phyloP scores from a whole-genome alignment of 805 yeast species.

The Spathaspora girioi region DNA sequence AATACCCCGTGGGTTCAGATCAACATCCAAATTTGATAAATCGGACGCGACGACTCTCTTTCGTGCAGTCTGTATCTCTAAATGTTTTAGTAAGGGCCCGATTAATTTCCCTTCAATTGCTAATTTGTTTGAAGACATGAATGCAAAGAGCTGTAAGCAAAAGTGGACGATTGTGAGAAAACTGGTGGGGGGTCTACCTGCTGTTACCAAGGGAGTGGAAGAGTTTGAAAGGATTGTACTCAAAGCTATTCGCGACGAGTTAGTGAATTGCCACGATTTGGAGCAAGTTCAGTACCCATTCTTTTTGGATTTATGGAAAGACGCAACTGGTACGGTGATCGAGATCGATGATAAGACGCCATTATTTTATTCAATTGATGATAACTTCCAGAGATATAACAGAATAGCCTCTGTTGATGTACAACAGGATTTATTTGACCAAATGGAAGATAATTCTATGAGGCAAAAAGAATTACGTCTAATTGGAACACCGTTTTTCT shows the following conservation, averaged over 20 bases:
- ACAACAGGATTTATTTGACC: constrained; percentile 31
- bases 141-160: constrained; percentile 45
- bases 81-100: constrained; percentile 50
- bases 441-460: constrained; percentile 59
- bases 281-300: constrained; percentile 46
- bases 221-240: constrained; percentile 67
- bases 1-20: constrained; percentile 8
- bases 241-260: constrained; percentile 54
- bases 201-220: constrained; percentile 58
- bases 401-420: constrained; percentile 8
- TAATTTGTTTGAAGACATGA: constrained; percentile 39
- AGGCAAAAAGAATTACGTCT: constrained; percentile 62
- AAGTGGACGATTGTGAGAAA: constrained; percentile 72
- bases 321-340: constrained; percentile 39
- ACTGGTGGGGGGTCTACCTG: constrained; percentile 38
- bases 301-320: constrained; percentile 65
- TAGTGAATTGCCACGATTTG: constrained; percentile 47
- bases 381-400: constrained; percentile 46
- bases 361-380: constrained; percentile 39
- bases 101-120: constrained; percentile 68
- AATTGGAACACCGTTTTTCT: constrained; percentile 43
- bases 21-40: constrained; percentile 27
- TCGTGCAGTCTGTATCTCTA: constrained; percentile 64
- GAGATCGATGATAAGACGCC: constrained; percentile 29
- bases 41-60: constrained; percentile 53